These are phyloP conservation scores for Coix lacrymajobi DNA, from an alignment of 176 grass and related monocot species.

Conservation along the genomic window DNA sequence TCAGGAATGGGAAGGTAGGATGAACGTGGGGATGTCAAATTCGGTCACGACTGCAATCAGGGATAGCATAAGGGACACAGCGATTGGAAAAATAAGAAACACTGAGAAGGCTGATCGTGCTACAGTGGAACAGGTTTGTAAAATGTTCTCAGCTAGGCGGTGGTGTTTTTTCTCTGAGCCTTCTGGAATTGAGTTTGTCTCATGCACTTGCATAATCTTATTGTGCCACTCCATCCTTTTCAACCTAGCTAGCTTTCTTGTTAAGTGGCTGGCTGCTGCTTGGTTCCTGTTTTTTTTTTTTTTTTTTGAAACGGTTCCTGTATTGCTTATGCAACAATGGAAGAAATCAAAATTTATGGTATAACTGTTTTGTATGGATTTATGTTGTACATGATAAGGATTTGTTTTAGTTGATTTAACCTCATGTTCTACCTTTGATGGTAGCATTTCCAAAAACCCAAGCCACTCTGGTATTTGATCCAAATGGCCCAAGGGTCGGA, in stretches of 20 bases:
- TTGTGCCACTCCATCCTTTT: no score
- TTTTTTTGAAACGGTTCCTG: no score
- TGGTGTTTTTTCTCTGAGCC: background rate
- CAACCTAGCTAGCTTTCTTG: background rate
- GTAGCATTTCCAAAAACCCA: background rate
- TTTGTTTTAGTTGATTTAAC: background rate
- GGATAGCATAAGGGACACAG: constrained; percentile 59
- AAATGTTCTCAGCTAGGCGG: background rate
- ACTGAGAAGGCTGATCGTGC: constrained; percentile 86
- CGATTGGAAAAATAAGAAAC: constrained; percentile 77
- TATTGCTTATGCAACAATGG: background rate
- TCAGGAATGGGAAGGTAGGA: constrained; percentile 96
- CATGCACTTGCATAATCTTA: background rate
- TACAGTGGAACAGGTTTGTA: constrained; percentile 74
- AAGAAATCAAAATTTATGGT: background rate
- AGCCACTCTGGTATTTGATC: background rate
- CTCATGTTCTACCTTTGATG: background rate
- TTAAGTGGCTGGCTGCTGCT: background rate
- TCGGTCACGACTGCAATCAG: constrained; percentile 83
- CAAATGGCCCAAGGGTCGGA: background rate
- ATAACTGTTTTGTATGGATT: background rate
- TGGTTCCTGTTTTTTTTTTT: background rate
- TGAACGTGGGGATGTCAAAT: constrained; percentile 93
- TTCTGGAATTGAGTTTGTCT: background rate
- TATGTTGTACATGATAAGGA: background rate